These are phyloP conservation scores for Monosporascus ibericus DNA, from an alignment of 2,329 filamentous ascomycete species.

Conservation along the genomic window DNA sequence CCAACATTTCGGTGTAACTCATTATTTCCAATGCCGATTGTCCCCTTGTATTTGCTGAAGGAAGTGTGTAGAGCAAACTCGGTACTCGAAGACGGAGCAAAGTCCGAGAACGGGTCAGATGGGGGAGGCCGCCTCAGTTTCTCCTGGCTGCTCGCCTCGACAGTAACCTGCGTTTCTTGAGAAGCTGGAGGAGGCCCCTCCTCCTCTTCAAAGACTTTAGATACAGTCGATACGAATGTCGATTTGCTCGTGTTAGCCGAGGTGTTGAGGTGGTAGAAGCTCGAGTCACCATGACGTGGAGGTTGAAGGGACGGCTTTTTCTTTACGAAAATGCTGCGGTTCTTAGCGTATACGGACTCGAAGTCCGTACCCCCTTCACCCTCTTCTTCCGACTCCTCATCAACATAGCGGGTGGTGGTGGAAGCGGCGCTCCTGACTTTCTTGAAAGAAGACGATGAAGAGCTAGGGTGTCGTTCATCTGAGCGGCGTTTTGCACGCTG, in stretches of 20 bases:
- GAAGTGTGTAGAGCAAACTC: constrained; percentile 16
- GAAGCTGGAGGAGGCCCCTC: constrained; percentile 11
- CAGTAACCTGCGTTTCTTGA: constrained; percentile 30
- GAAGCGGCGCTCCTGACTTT: constrained; percentile 11
- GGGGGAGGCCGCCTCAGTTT: constrained; percentile 9
- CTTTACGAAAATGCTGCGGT: constrained; percentile 11
- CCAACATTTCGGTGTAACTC: background rate
- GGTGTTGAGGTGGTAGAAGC: constrained; percentile 8
- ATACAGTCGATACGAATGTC: constrained; percentile 23
- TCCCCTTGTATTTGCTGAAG: constrained; percentile 5
- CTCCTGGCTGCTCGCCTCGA: constrained; percentile 20
- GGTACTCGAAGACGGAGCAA: constrained; percentile 19
- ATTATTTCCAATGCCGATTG: no score
- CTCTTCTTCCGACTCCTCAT: constrained; percentile 2
- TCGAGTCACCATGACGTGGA: constrained; percentile 1
- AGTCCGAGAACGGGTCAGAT: constrained; percentile 12
- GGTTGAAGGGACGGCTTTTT: constrained; percentile 3
- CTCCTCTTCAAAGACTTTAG: constrained; percentile 24
- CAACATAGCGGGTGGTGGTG: background rate
- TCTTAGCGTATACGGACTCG: constrained; percentile 8
- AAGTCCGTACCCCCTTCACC: constrained; percentile 8
- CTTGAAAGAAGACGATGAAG: constrained; percentile 13
- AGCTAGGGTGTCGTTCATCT: constrained; percentile 12
- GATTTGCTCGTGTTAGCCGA: constrained; percentile 27
- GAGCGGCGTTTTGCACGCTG: constrained; percentile 17